Evolutionary conservation across 2,329 filamentous ascomycete species (phyloP).

Genomic region (Fusarium setosum): DNA sequence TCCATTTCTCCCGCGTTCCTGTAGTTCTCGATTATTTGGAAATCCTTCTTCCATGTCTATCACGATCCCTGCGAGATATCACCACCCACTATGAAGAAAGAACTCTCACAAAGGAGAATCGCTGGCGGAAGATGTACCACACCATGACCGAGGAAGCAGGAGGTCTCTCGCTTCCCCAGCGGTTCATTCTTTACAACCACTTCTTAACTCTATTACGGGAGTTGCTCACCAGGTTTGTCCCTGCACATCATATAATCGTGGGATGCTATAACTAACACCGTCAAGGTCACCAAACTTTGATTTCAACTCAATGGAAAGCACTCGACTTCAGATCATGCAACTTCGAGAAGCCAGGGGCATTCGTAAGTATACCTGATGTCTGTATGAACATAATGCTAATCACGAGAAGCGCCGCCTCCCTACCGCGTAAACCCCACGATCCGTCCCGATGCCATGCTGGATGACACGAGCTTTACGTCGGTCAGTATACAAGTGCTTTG

Average conservation of each 20-base stretch:
- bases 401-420: slow-evolving; percentile 48
- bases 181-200: slow-evolving; percentile 67
- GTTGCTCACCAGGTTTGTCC: slow-evolving; percentile 62
- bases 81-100: slow-evolving; percentile 62
- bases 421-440: slow-evolving; percentile 49
- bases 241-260: background rate
- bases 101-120: slow-evolving; percentile 56
- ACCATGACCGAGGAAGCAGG: slow-evolving; percentile 63
- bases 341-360: slow-evolving; percentile 66
- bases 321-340: slow-evolving; percentile 60
- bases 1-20: slow-evolving; percentile 61
- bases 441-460: slow-evolving; percentile 47
- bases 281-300: slow-evolving; percentile 62
- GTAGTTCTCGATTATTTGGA: slow-evolving; percentile 66
- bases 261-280: slow-evolving; percentile 26
- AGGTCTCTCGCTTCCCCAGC: slow-evolving; percentile 61
- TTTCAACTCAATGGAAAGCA: slow-evolving; percentile 62
- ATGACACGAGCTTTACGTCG: slow-evolving; percentile 35
- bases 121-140: slow-evolving; percentile 71
- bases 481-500: slow-evolving; percentile 17
- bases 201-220: slow-evolving; percentile 62
- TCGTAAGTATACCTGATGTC: slow-evolving; percentile 50
- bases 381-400: slow-evolving; percentile 13
- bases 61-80: slow-evolving; percentile 65
- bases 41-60: slow-evolving; percentile 66